These are phyloP conservation scores for Straminergon stramineum DNA, from an alignment of 225 moss, liverwort and hornwort genomes.

Conservation along the genomic window DNA sequence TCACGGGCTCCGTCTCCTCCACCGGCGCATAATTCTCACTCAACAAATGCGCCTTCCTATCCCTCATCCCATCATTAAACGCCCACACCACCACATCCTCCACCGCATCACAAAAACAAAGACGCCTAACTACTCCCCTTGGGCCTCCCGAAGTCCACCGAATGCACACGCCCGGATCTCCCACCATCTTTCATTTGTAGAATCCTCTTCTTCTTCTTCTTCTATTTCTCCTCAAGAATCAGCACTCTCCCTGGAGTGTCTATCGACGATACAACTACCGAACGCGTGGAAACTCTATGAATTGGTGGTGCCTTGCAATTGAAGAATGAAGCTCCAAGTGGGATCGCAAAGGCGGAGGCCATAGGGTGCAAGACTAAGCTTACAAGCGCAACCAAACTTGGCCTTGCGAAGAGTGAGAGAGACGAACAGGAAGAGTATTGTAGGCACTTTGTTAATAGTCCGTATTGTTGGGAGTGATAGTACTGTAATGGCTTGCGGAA, in stretches of 20 bases:
- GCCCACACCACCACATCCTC: slow-evolving; percentile 15
- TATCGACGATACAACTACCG: not conserved
- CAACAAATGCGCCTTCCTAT: not conserved
- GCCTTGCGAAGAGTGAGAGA: not conserved
- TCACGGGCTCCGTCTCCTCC: not conserved
- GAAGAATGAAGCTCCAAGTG: not conserved
- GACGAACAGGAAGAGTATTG: not conserved
- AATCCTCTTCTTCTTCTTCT: not conserved
- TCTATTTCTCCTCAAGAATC: not conserved
- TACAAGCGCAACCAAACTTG: not conserved
- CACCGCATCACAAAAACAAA: not conserved
- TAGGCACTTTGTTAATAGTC: too few species aligned
- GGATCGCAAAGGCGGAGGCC: not conserved
- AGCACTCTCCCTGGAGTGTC: not conserved
- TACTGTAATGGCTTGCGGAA: too few species aligned
- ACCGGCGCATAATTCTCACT: slow-evolving; percentile 8
- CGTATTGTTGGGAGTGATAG: too few species aligned
- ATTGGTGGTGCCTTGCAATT: too few species aligned
- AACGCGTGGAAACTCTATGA: not conserved
- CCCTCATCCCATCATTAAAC: not conserved
- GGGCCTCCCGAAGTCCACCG: not conserved
- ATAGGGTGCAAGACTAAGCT: not conserved
- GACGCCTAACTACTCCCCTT: not conserved
- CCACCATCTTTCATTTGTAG: not conserved
- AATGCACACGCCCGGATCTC: not conserved